Percentiles rank a stretch among this genome's conserved stretches.
Conservation (phyloP, 1,284 basidiomycete genomes). For the Heterobasidion parviporum region DNA sequence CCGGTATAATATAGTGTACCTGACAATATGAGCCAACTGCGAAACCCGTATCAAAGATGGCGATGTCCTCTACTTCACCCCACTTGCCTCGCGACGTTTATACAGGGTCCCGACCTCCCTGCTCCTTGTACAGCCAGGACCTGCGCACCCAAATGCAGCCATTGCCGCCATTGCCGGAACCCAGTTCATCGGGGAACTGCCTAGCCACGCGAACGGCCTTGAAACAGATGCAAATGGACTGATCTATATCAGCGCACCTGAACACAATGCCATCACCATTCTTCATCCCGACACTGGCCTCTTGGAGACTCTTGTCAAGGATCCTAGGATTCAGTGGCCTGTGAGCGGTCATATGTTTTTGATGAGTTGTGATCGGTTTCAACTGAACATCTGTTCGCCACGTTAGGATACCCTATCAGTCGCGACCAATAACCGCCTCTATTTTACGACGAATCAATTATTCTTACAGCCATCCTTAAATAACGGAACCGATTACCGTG, state of each 20-base stretch:
- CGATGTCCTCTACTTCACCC: neutral
- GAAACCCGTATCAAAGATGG: neutral
- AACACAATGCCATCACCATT: neutral
- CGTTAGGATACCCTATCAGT: neutral
- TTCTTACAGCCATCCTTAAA: neutral
- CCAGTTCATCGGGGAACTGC: neutral
- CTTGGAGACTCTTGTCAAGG: neutral
- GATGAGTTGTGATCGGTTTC: neutral
- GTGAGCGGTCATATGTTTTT: neutral
- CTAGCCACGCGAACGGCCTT: neutral
- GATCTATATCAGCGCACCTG: neutral
- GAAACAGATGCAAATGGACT: neutral
- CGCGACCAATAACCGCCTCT: neutral
- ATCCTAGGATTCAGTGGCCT: neutral
- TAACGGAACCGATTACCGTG: neutral
- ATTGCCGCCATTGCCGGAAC: neutral
- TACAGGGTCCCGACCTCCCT: neutral
- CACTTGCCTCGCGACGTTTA: neutral
- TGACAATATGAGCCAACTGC: too few relatives aligned
- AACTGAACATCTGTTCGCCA: neutral
- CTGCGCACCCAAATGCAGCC: neutral
- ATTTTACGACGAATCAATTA: neutral
- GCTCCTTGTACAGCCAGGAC: neutral
- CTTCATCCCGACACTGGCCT: neutral
- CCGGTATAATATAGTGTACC: too few relatives aligned